These are phyloP conservation scores for Cordyceps tenuipes DNA, from an alignment of 2,329 filamentous ascomycete species.

Conservation along the genomic window DNA sequence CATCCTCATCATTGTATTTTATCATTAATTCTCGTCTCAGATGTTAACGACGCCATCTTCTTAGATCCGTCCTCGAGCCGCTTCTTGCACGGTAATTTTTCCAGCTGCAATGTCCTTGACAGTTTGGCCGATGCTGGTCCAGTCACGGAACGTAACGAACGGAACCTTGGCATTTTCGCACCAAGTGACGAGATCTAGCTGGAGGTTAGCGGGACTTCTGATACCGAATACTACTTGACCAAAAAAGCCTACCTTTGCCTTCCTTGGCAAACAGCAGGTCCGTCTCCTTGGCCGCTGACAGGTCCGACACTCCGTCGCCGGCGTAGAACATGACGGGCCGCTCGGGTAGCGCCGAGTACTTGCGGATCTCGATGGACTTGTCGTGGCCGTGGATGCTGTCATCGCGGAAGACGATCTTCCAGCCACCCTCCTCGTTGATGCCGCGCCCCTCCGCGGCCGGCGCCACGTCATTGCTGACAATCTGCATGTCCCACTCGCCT, in stretches of 20 bases:
- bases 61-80: slow-evolving; percentile 45
- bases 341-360: slow-evolving; percentile 68
- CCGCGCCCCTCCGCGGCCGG: slow-evolving; percentile 50
- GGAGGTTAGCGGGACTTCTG: not conserved
- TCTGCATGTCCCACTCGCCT: slow-evolving; percentile 69
- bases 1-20: not conserved
- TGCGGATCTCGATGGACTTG: slow-evolving; percentile 85
- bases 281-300: slow-evolving; percentile 86
- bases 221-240: too few species aligned
- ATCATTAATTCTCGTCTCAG: not conserved
- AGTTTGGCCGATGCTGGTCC: slow-evolving; percentile 67
- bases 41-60: not conserved
- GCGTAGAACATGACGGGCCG: slow-evolving; percentile 88
- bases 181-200: slow-evolving; percentile 71
- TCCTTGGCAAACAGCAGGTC: slow-evolving; percentile 91
- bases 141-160: slow-evolving; percentile 81
- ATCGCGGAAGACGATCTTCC: slow-evolving; percentile 84
- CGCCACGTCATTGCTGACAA: slow-evolving; percentile 78
- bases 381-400: slow-evolving; percentile 91
- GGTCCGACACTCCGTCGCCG: slow-evolving; percentile 86
- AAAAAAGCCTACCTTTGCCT: slow-evolving; percentile 57
- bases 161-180: slow-evolving; percentile 78
- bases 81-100: slow-evolving; percentile 60
- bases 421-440: slow-evolving; percentile 73
- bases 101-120: slow-evolving; percentile 72